These are phyloP conservation scores for Mucor saturninus DNA, from an alignment of 371 early-diverging fungal genomes.

Conservation along the genomic window DNA sequence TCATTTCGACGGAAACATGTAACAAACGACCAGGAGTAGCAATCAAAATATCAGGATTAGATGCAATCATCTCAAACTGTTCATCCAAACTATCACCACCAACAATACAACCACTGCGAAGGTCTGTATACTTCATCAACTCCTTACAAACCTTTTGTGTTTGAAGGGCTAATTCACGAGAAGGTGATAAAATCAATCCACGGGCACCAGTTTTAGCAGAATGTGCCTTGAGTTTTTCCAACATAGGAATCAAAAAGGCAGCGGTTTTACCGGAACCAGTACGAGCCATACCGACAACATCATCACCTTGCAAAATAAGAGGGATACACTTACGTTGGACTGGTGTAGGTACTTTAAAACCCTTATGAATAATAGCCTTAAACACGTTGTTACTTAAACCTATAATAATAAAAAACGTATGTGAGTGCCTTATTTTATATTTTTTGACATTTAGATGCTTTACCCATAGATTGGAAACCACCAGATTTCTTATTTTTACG, in stretches of 20 bases:
- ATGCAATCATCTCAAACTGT: constrained; percentile 89
- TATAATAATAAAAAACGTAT: constrained; percentile 16
- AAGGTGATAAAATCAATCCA: constrained; percentile 88
- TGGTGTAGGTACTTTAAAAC: constrained; percentile 97
- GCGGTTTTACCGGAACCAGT: constrained; percentile 99
- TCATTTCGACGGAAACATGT: constrained; percentile 96
- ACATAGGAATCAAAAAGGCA: constrained; percentile 94
- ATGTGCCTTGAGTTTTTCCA: constrained; percentile 88
- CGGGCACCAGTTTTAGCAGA: constrained; percentile 90
- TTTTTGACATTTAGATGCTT: constrained; percentile 24
- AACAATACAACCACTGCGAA: constrained; percentile 88
- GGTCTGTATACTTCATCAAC: constrained; percentile 88
- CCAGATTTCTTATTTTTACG: constrained; percentile 93
- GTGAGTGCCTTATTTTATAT: background rate
- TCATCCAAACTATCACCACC: constrained; percentile 96
- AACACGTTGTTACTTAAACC: constrained; percentile 79
- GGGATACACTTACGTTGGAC: constrained; percentile 98
- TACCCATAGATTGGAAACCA: constrained; percentile 97
- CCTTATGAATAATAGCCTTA: constrained; percentile 87
- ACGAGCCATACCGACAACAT: constrained; percentile 97
- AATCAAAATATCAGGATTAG: constrained; percentile 95
- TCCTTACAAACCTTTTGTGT: constrained; percentile 93
- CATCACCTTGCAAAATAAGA: constrained; percentile 85
- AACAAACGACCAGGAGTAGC: constrained; percentile 98
- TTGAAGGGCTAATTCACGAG: constrained; percentile 97